Evolutionary conservation across 495 filamentous ascomycete species (phyloP).

Genomic region (Podospora appendiculata): DNA sequence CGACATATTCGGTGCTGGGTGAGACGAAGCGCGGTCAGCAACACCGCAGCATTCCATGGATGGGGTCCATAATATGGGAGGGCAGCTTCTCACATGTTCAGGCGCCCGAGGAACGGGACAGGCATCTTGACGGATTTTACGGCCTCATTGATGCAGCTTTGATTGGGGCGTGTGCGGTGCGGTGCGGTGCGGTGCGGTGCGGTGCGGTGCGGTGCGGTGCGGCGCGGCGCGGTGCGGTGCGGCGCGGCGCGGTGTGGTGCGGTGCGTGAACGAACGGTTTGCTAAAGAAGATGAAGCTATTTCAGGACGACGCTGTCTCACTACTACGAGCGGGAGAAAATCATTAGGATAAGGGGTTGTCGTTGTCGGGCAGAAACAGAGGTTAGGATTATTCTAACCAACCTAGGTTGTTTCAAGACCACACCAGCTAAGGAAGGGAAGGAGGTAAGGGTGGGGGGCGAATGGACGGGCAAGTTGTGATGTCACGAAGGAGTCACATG

Average conservation of each 20-base stretch:
- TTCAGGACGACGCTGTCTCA: too few relatives aligned
- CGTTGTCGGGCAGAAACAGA: too few relatives aligned
- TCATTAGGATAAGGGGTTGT: too few relatives aligned
- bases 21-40: not conserved
- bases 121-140: constrained; percentile 48
- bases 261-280: too few relatives aligned
- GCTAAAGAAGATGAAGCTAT: too few relatives aligned
- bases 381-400: too few relatives aligned
- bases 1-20: constrained; percentile 71
- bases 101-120: constrained; percentile 75
- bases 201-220: too few relatives aligned
- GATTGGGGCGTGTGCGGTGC: too few relatives aligned
- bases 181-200: too few relatives aligned
- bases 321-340: too few relatives aligned
- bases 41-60: not conserved
- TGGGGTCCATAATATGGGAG: not conserved
- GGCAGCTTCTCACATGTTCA: constrained; percentile 52
- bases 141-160: constrained; percentile 7
- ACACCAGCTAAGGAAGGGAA: not conserved
- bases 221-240: too few relatives aligned
- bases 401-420: not conserved
- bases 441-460: not conserved
- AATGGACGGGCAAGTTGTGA: constrained; percentile 2
- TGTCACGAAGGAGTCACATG: constrained; percentile 15
- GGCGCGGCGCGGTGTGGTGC: too few relatives aligned